Conservation (phyloP, 768 basidiomycete genomes). For the Leccinum disarticulatum region DNA sequence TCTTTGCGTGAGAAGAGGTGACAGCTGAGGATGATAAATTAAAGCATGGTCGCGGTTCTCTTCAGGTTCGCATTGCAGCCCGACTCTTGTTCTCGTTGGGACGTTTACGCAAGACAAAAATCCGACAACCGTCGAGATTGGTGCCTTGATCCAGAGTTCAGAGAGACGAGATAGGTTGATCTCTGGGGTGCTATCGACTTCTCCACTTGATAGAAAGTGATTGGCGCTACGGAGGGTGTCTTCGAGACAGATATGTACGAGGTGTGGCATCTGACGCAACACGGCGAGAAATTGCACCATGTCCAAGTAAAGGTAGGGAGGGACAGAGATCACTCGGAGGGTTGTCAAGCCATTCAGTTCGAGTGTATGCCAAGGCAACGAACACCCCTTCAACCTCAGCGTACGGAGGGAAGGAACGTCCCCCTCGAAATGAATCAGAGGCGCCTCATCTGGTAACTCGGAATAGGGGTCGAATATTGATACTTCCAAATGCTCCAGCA, state of each 20-base stretch:
- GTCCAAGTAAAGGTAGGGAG: constrained; percentile 23
- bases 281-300: constrained; percentile 31
- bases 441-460: neutral
- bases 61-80: too few species aligned
- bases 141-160: neutral
- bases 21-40: too few species aligned
- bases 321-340: constrained; percentile 32
- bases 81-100: neutral
- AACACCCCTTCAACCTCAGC: neutral
- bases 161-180: constrained; percentile 4
- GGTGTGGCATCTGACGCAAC: constrained; percentile 34
- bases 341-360: constrained; percentile 29
- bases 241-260: constrained; percentile 35
- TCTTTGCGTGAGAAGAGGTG: neutral
- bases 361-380: neutral
- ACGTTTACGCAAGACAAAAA: constrained; percentile 8
- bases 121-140: neutral
- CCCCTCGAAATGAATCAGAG: neutral
- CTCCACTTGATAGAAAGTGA: neutral
- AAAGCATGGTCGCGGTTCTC: too few species aligned
- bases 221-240: constrained; percentile 23
- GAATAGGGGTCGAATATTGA: neutral
- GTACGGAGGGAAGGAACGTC: constrained; percentile 2
- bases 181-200: neutral
- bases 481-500: neutral